Percentiles rank a stretch among this genome's conserved stretches.
Conservation (phyloP, 2,329 filamentous ascomycete species). For the Knoxdaviesia capensis region DNA sequence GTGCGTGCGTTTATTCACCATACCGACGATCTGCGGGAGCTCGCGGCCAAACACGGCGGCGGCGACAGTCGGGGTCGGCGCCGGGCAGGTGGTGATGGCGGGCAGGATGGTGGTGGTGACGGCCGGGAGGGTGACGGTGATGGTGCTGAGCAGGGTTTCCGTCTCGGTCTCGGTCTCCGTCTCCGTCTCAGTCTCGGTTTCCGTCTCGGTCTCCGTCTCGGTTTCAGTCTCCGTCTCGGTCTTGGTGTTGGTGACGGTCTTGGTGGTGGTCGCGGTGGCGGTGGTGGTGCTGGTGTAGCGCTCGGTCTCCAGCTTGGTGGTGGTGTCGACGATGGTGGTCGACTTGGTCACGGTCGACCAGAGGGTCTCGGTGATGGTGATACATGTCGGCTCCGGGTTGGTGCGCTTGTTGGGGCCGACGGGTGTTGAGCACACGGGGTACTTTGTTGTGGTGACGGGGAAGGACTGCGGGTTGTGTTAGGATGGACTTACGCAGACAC, state of each 20-base stretch:
- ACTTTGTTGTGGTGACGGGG: too few relatives aligned
- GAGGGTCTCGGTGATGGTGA: background rate
- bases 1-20: too few relatives aligned
- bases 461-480: too few relatives aligned
- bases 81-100: constrained; percentile 9
- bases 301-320: constrained; percentile 6
- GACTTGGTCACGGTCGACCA: background rate
- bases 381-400: too few relatives aligned
- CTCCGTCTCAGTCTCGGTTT: constrained; percentile 2
- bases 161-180: constrained; percentile 2
- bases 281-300: constrained; percentile 4
- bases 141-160: background rate
- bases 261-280: constrained; percentile 6
- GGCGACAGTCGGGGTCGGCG: constrained; percentile 12
- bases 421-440: too few relatives aligned
- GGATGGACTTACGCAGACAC: too few relatives aligned
- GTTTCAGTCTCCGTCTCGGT: constrained; percentile 6
- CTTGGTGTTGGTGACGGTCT: constrained; percentile 4
- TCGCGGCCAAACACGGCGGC: constrained; percentile 10
- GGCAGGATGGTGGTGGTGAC: constrained; percentile 11
- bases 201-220: background rate
- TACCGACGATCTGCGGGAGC: constrained; percentile 10
- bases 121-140: background rate
- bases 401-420: too few relatives aligned
- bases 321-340: constrained; percentile 3